These are phyloP conservation scores for Zygosaccharomyces gambellarensis DNA, from an alignment of 805 yeast genomes.

Conservation along the genomic window DNA sequence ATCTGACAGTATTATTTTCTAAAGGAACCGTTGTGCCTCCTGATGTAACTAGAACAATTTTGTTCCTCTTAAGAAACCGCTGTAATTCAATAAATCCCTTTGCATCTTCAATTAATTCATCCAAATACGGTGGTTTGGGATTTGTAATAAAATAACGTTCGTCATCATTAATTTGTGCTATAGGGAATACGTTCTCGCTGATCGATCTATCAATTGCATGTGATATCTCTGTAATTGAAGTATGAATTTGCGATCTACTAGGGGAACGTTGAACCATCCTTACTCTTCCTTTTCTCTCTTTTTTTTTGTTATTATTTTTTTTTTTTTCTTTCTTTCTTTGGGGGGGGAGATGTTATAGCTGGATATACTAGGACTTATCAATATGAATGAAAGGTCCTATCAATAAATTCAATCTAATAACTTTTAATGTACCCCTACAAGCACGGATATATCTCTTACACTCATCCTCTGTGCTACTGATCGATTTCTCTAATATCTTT, in stretches of 20 bases:
- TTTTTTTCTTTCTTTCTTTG: no score
- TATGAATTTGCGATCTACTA: slow-evolving; percentile 38
- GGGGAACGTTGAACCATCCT: background rate
- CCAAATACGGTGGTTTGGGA: slow-evolving; percentile 68
- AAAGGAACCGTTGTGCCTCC: slow-evolving; percentile 99
- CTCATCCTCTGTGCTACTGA: no score
- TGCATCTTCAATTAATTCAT: slow-evolving; percentile 54
- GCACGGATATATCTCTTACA: no score
- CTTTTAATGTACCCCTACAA: no score
- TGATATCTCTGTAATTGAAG: slow-evolving; percentile 63
- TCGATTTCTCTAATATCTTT: no score
- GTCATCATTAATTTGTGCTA: slow-evolving; percentile 67
- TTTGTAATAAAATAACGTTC: slow-evolving; percentile 69
- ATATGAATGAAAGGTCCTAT: no score
- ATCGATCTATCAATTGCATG: slow-evolving; percentile 76
- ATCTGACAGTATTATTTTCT: slow-evolving; percentile 93
- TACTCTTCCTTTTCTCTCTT: no score
- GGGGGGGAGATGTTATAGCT: no score
- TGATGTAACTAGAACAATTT: slow-evolving; percentile 78
- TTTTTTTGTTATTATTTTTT: no score
- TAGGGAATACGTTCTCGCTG: slow-evolving; percentile 60
- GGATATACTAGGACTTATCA: no score
- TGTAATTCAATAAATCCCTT: slow-evolving; percentile 59
- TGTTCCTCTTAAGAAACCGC: slow-evolving; percentile 37
- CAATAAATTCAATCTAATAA: no score